A percentile compares a stretch with the other conserved stretches of the same genome.
Conservation (phyloP, 2,329 filamentous ascomycete species). For the Fusarium sp. region DNA sequence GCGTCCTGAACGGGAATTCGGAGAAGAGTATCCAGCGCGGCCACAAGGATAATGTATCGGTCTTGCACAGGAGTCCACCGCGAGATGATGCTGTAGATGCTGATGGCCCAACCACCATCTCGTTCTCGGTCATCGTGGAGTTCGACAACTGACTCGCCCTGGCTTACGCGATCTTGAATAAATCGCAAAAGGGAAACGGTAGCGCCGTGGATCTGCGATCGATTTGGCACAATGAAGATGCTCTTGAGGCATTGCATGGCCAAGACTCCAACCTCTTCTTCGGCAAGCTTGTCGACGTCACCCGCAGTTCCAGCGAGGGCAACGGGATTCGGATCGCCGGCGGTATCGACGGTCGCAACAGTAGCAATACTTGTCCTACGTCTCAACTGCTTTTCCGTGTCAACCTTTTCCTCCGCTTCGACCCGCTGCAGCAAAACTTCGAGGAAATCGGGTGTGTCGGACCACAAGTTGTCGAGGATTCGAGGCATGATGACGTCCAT, state of each 20-base stretch:
- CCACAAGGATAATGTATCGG: slow-evolving; percentile 89
- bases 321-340: slow-evolving; percentile 72
- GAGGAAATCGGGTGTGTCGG: slow-evolving; percentile 77
- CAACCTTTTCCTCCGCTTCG: slow-evolving; percentile 75
- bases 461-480: slow-evolving; percentile 88
- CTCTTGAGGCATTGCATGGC: slow-evolving; percentile 89
- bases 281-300: slow-evolving; percentile 89
- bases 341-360: slow-evolving; percentile 74
- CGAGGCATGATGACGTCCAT: slow-evolving; percentile 84
- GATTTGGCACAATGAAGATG: slow-evolving; percentile 85
- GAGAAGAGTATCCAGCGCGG: slow-evolving; percentile 81
- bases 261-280: slow-evolving; percentile 87
- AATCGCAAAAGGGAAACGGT: slow-evolving; percentile 82
- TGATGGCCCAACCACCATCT: slow-evolving; percentile 81
- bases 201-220: slow-evolving; percentile 82
- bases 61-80: slow-evolving; percentile 95
- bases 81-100: slow-evolving; percentile 82
- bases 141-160: slow-evolving; percentile 66
- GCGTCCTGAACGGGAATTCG: slow-evolving; percentile 76
- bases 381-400: slow-evolving; percentile 71
- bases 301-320: slow-evolving; percentile 84
- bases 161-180: slow-evolving; percentile 70
- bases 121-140: slow-evolving; percentile 55
- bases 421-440: slow-evolving; percentile 75
- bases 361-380: slow-evolving; percentile 85